Base-by-base conservation (phyloP, 2,329 filamentous ascomycete species). In the Cladosporium sp. region DNA sequence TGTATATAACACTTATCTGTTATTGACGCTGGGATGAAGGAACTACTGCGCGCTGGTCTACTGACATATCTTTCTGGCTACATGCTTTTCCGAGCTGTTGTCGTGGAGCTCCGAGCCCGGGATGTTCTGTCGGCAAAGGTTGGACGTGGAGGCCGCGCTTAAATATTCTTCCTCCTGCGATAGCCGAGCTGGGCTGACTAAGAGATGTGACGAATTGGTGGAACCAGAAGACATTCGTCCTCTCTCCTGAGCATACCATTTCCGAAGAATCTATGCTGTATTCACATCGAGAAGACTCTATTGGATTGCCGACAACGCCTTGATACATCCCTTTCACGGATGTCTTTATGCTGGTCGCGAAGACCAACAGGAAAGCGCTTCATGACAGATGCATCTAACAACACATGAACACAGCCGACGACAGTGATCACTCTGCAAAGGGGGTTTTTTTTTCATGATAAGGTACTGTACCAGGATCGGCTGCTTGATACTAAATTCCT, bases 91-190 rank as follows among this genome's bases (percentile, higher is more conserved):
- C 43, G 57, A 59, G 57, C 58, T 49, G 30, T 49, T 60, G 58
- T 60, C 58, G 58, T 60, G 43, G 28, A 60, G 58, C 58, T 60
- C 34, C 56, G 56, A 28, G 34, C 58, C 51, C 58, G 58, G 58
- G 58, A 60, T 48, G 43, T 60, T 28, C 11, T 43, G 48, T 46
- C 43, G 58, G 43, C 48, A 51, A 60, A 28, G 43, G 18, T 28
- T 23, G 25, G 23, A 18, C 21, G 28, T 43, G 30, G 43, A 46
- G 46, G 39, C 8, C 39, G 43, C 54, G 23, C 30, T 58, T 63
- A 53, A 49, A 39, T 21, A n/a, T 49, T 60, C 36, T 48, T 36
- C 23, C 10, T 32, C 16, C 21, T 25, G 13, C 32, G 26, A 54
- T 54, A 54, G 51, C 51, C 51, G 51, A 32, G 51, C 25, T 53